These are phyloP conservation scores for Sclerotinia glacialis DNA, from an alignment of 2,329 filamentous ascomycete species.

Conservation along the genomic window DNA sequence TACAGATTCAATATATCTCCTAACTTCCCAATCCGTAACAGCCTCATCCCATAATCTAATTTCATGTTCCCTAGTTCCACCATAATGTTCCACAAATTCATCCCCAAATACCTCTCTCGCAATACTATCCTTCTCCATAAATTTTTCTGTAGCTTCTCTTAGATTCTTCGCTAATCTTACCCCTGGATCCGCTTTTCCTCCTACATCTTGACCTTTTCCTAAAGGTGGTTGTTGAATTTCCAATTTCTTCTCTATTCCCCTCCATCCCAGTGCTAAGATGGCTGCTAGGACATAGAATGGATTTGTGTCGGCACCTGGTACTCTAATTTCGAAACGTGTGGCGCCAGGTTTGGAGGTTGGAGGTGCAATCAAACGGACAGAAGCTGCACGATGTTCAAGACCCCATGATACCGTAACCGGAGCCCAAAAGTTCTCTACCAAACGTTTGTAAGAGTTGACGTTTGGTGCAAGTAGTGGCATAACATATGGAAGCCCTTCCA, in stretches of 20 bases:
- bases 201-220: constrained; percentile 79
- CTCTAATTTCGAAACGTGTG: constrained; percentile 88
- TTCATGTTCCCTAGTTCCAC: constrained; percentile 89
- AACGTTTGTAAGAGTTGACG: constrained; percentile 95
- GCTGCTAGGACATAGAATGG: constrained; percentile 83
- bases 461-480: constrained; percentile 96
- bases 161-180: constrained; percentile 78
- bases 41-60: constrained; percentile 89
- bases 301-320: constrained; percentile 92
- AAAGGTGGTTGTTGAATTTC: constrained; percentile 79
- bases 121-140: constrained; percentile 74
- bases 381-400: constrained; percentile 88
- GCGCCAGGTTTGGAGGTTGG: constrained; percentile 81
- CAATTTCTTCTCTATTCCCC: constrained; percentile 89
- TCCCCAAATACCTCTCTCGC: constrained; percentile 94
- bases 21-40: constrained; percentile 73
- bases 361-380: constrained; percentile 83
- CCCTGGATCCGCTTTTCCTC: constrained; percentile 67
- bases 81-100: constrained; percentile 93
- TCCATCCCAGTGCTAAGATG: constrained; percentile 83
- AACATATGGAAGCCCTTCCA: constrained; percentile 85
- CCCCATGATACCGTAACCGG: constrained; percentile 98
- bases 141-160: constrained; percentile 77
- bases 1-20: constrained; percentile 18
- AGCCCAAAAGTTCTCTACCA: constrained; percentile 99